phyloP scores from a whole-genome alignment of 2,329 filamentous ascomycete genomes.

The Epichloe sibirici region DNA sequence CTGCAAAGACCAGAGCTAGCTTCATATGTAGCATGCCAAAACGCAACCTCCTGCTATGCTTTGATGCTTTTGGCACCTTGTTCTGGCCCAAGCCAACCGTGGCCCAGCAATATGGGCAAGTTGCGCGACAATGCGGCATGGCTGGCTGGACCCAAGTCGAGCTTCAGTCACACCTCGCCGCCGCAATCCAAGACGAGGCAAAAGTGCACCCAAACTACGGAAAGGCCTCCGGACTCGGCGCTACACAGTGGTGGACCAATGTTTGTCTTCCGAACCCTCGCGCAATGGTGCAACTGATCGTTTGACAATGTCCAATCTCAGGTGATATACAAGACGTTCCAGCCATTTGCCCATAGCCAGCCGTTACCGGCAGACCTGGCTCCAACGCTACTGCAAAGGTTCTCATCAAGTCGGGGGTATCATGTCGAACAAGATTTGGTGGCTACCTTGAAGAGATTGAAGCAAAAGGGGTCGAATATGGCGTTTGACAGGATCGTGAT shows the following conservation, averaged over 20 bases:
- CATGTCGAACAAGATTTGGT: conserved; percentile 31
- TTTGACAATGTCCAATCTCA: conserved; percentile 12
- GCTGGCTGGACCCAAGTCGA: conserved; percentile 27
- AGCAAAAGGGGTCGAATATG: conserved; percentile 8
- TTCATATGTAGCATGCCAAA: conserved; percentile 7
- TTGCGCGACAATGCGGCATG: conserved; percentile 39
- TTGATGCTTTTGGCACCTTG: conserved; percentile 55
- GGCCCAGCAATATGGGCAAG: conserved; percentile 38
- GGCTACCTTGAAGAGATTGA: conserved; percentile 30
- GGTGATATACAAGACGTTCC: conserved; percentile 44
- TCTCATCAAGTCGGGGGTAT: conserved; percentile 42
- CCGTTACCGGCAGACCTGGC: conserved; percentile 32
- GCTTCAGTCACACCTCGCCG: conserved; percentile 20
- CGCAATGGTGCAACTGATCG: neutral
- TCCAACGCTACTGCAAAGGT: conserved; percentile 36
- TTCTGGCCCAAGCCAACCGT: conserved; percentile 40
- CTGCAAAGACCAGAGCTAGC: no score
- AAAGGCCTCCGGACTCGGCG: conserved; percentile 34
- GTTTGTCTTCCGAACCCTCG: conserved; percentile 24
- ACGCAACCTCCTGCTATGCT: conserved; percentile 42
- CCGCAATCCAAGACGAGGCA: conserved; percentile 35
- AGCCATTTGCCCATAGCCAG: conserved; percentile 22
- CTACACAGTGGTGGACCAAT: conserved; percentile 47
- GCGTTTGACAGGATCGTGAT: conserved; percentile 30
- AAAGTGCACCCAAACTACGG: conserved; percentile 47